Percentiles rank a stretch among this genome's conserved stretches.
phyloP scores from a whole-genome alignment of 2,329 filamentous ascomycete species.

The Gaeumannomyces sp. region DNA sequence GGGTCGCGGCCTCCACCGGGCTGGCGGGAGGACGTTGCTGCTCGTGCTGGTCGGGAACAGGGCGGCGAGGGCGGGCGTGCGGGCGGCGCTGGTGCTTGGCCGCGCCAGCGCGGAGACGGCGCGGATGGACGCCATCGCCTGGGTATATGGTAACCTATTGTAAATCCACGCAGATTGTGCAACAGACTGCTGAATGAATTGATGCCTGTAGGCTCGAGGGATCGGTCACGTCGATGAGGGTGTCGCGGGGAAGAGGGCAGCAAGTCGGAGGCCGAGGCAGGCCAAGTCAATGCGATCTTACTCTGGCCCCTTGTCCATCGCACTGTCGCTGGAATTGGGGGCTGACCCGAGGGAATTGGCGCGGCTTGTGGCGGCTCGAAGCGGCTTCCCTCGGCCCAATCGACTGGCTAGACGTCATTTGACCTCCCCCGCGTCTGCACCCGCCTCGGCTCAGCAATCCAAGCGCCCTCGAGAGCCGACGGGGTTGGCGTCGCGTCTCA shows the following conservation, averaged over 20 bases:
- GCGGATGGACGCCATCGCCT: constrained; percentile 34
- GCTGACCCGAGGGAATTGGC: not conserved
- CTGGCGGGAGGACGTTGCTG: constrained; percentile 15
- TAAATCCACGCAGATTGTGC: not conserved
- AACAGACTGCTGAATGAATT: not conserved
- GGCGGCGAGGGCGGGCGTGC: constrained; percentile 7
- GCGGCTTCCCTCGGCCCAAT: constrained; percentile 38
- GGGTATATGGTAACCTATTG: not conserved
- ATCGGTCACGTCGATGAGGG: not conserved
- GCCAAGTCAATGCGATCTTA: no score
- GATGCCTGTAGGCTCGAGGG: not conserved
- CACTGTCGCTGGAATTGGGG: constrained; percentile 1
- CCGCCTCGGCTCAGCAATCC: not conserved
- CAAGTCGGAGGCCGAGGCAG: not conserved
- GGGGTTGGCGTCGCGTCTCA: no score
- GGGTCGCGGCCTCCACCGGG: constrained; percentile 22
- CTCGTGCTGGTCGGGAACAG: constrained; percentile 6
- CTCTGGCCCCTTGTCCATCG: no score
- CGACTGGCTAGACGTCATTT: constrained; percentile 12
- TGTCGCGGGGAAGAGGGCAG: no score
- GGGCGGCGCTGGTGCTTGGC: constrained; percentile 20
- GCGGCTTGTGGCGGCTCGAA: constrained; percentile 28
- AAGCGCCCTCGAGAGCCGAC: no score
- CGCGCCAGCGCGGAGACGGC: constrained; percentile 26
- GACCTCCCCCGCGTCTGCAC: constrained; percentile 11